These are phyloP conservation scores for Pleomassaria siparia DNA, from an alignment of 2,329 filamentous ascomycete species.

Conservation along the genomic window DNA sequence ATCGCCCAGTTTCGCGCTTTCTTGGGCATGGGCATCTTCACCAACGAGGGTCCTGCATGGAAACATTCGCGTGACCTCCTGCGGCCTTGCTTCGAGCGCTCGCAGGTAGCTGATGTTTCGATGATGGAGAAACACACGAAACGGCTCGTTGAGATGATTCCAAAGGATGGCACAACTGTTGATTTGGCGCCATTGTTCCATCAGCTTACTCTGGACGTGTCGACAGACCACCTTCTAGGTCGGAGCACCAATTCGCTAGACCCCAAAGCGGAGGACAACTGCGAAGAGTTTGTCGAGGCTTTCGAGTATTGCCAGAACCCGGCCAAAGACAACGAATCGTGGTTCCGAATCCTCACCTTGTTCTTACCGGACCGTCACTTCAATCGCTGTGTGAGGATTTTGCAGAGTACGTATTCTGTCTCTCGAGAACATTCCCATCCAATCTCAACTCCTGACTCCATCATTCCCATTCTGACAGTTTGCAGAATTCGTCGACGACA, in stretches of 20 bases:
- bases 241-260: constrained; percentile 19
- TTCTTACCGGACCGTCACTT: constrained; percentile 21
- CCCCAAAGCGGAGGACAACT: constrained; percentile 3
- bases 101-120: constrained; percentile 23
- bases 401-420: constrained; percentile 18
- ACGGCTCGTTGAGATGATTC: constrained; percentile 20
- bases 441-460: background rate
- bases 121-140: constrained; percentile 24
- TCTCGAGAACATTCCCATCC: background rate
- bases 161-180: constrained; percentile 20
- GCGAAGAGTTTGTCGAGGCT: constrained; percentile 20
- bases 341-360: constrained; percentile 10
- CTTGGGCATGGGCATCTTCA: constrained; percentile 30
- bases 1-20: constrained; percentile 12
- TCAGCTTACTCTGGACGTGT: constrained; percentile 24
- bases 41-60: constrained; percentile 28
- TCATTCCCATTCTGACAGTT: background rate
- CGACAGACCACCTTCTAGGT: constrained; percentile 32
- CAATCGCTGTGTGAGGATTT: constrained; percentile 15
- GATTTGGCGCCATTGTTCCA: constrained; percentile 32
- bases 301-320: constrained; percentile 26
- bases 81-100: constrained; percentile 28
- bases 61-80: constrained; percentile 30
- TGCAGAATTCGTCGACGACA: constrained; percentile 16
- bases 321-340: constrained; percentile 13